Evolutionary conservation across 1,284 basidiomycete species (phyloP).

Genomic region (Sanghuangporus sanghuang): DNA sequence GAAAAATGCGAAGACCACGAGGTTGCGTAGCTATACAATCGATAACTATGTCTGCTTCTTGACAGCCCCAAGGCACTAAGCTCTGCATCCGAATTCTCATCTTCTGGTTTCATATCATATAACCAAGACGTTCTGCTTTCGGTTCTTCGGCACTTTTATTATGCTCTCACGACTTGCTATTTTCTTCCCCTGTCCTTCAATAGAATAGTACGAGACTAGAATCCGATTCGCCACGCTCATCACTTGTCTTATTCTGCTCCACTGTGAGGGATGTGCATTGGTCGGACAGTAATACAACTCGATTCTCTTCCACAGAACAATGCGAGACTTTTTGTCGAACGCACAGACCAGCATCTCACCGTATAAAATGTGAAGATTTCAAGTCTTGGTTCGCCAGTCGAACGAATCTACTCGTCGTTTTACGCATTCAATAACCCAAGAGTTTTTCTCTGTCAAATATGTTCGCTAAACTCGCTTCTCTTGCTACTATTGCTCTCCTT

Average conservation of each 20-base stretch:
- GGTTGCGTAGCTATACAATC: background rate
- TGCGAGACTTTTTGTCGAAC: background rate
- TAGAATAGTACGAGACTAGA: background rate
- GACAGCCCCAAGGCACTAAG: background rate
- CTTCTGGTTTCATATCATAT: no score
- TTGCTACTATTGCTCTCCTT: constrained; percentile 13
- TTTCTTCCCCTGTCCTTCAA: background rate
- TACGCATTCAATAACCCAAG: background rate
- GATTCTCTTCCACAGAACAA: background rate
- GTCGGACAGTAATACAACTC: background rate
- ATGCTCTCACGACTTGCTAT: background rate
- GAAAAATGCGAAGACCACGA: background rate
- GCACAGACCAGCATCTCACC: background rate
- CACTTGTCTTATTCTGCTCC: background rate
- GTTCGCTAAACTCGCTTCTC: constrained; percentile 14
- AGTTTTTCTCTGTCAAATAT: background rate
- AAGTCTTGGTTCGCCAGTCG: background rate
- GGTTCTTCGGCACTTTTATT: background rate
- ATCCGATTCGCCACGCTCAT: background rate
- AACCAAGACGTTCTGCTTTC: background rate
- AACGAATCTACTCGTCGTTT: background rate
- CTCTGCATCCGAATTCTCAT: background rate
- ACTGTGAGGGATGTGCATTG: background rate
- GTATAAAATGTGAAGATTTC: background rate
- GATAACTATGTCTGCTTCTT: background rate